Base-by-base conservation (phyloP, 345 rosid genomes). In the Cardamine occulta region DNA sequence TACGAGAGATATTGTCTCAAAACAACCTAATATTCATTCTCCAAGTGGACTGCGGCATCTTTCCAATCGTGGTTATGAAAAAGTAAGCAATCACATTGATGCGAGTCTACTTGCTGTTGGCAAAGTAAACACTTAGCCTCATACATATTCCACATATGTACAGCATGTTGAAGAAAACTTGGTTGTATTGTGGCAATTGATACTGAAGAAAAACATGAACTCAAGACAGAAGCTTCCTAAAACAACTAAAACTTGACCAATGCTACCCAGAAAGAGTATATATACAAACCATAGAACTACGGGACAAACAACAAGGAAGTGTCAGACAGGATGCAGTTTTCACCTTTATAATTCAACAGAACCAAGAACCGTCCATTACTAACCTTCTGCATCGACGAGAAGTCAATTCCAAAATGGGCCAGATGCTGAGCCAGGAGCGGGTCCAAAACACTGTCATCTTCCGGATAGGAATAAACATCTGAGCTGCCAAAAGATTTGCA, bases 381-480 rank as follows among this genome's bases (percentile, higher is more conserved):
- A 44, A 96, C 98, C 97, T 96, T 96, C 80, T 89, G 93, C 78
- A 96, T 79, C 26, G 96, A 88, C 49, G 98, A 89, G 82, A 93
- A 96, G 81, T 96, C 97, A 77, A 96, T 89, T 80, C 99, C 99
- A 79, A 89, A 93, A 84, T 89, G 94, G 18, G 95, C 93, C 80
- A 96, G 86, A 83, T 96, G 99, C 61, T 93, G 86, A 13, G 94
- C 97, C 76, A 96, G 81, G 84, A 81, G 89, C 39, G 98, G 99
- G 70, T 93, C 98, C 83, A 87, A 34, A 79, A 96, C 95, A 85
- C 91, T 75, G 61, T 91, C 92, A 82, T 93, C 98, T 84, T 93
- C 98, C 28, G 93, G 89, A 80, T 96, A 96, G 54, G 98, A 96
- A 84, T 82, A 96, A 84, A 96, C 96, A 76, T 96, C 99, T 93